Percentiles rank a stretch among this genome's conserved stretches.
phyloP scores from a whole-genome alignment of 805 yeast species.

The Teunomyces gatunensis region DNA sequence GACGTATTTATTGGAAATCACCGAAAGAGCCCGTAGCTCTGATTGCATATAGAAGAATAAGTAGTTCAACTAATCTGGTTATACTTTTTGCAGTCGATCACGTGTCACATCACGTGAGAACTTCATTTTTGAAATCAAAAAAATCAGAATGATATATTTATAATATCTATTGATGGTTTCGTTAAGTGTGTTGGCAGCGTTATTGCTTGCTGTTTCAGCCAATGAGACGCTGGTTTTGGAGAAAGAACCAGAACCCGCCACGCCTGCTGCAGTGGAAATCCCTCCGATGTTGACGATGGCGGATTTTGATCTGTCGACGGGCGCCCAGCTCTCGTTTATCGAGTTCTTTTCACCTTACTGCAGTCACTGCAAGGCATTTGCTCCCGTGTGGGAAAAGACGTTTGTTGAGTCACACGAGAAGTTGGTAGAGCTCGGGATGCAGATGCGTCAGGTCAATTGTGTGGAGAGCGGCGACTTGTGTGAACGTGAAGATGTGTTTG shows the following conservation, averaged over 20 bases:
- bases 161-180: background rate
- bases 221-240: background rate
- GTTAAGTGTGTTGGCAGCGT: background rate
- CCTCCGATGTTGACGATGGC: slow-evolving; percentile 53
- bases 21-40: slow-evolving; percentile 11
- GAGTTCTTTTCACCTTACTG: slow-evolving; percentile 93
- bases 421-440: slow-evolving; percentile 42
- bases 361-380: slow-evolving; percentile 71
- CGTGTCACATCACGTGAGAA: too few species aligned
- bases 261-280: slow-evolving; percentile 11
- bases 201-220: background rate
- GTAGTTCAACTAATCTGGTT: too few species aligned
- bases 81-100: too few species aligned
- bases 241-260: too few species aligned
- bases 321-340: slow-evolving; percentile 63
- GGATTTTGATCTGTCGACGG: slow-evolving; percentile 49
- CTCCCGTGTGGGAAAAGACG: slow-evolving; percentile 79
- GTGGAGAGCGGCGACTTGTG: slow-evolving; percentile 86
- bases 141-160: too few species aligned
- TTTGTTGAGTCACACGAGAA: slow-evolving; percentile 49
- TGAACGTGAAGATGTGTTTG: slow-evolving; percentile 54
- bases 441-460: slow-evolving; percentile 81
- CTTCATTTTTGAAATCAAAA: too few species aligned
- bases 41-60: background rate
- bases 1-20: slow-evolving; percentile 44